Base-by-base conservation (phyloP, 176 grass and related monocot genomes). In the Guadua angustifolia region DNA sequence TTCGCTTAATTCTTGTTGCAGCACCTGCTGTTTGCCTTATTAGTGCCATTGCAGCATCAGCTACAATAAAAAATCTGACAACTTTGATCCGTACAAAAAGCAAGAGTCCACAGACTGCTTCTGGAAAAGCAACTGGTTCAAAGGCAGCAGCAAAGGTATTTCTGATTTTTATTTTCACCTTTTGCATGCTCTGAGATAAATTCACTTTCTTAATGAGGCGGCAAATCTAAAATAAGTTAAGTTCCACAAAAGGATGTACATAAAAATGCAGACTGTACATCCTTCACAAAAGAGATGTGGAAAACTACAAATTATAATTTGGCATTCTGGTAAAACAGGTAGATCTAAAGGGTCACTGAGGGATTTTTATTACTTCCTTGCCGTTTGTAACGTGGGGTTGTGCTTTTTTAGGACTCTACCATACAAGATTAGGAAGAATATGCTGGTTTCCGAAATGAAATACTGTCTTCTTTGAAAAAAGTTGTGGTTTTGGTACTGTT, bases 11-110 rank as follows among this genome's bases (percentile, higher is more conserved):
- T 85, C 94, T 99, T 82, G 96, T 99, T 44, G 96, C 96, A 57
- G 88, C 96, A 71, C 96, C 96, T 3, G 96, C 93, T 66, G 90
- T 99, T 79, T 99, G 96, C 82, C 93, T 99, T 92, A 88, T 95
- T 47, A 95, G 93, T 88, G 92, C 93, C 56, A 92, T 99, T 89
- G 96, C 89, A 16, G 85, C 93, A 29, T 99, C 96, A 60, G 89
- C 96, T 36, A 99, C 96, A n/a, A 80, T 95, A 58, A 99, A 99
- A 82, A 99, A 99, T 88, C 46, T 99, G 69, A 92, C 93, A 81
- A 90, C 91, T 38, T 89, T 99, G 89, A 72, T 99, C 62, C 87
- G 88, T 21, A 78, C 79, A 76, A 95, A 95, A 77, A 92, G 77
- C 71, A 99, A 89, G 78, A 87, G 61, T 69, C 65, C 85, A 72